phyloP scores from a whole-genome alignment of 306 rosid genomes.

The Inga leiocalycina region DNA sequence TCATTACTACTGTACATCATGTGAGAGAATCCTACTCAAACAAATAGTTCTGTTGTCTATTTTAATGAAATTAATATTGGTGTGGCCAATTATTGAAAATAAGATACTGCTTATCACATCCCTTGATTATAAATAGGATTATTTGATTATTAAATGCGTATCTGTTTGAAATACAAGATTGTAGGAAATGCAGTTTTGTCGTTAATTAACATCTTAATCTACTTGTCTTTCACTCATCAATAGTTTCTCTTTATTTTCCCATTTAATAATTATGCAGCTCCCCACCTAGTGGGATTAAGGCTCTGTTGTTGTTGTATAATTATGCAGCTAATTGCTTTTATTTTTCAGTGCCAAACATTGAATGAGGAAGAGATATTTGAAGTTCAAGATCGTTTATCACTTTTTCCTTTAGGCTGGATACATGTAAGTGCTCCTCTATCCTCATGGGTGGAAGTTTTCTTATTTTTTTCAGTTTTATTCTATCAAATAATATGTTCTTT shows the following conservation, averaged over 20 bases:
- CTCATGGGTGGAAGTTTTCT: slow-evolving; percentile 14
- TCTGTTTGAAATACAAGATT: slow-evolving; percentile 21
- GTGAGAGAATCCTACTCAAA: slow-evolving; percentile 12
- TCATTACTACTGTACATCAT: slow-evolving; percentile 16
- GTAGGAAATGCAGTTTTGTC: slow-evolving; percentile 26
- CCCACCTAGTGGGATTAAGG: no score
- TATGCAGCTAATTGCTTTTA: not conserved
- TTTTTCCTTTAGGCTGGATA: slow-evolving; percentile 97
- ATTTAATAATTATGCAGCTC: not conserved
- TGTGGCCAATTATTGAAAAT: slow-evolving; percentile 18
- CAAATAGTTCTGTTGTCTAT: slow-evolving; percentile 14
- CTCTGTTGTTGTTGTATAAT: no score
- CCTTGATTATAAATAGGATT: not conserved
- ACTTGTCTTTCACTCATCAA: not conserved
- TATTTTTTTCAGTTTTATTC: slow-evolving; percentile 2
- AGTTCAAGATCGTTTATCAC: slow-evolving; percentile 92
- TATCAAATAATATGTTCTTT: slow-evolving; percentile 18
- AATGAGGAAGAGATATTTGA: slow-evolving; percentile 99
- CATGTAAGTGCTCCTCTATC: slow-evolving; percentile 75
- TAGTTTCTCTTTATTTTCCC: slow-evolving; percentile 21
- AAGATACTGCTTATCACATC: slow-evolving; percentile 3
- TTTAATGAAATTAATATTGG: slow-evolving; percentile 20
- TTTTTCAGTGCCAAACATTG: slow-evolving; percentile 88
- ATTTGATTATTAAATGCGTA: not conserved
- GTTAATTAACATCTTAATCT: not conserved